These are phyloP conservation scores for Diphasiastrum complanatum DNA, from an alignment of 83 land plant species.

Conservation along the genomic window DNA sequence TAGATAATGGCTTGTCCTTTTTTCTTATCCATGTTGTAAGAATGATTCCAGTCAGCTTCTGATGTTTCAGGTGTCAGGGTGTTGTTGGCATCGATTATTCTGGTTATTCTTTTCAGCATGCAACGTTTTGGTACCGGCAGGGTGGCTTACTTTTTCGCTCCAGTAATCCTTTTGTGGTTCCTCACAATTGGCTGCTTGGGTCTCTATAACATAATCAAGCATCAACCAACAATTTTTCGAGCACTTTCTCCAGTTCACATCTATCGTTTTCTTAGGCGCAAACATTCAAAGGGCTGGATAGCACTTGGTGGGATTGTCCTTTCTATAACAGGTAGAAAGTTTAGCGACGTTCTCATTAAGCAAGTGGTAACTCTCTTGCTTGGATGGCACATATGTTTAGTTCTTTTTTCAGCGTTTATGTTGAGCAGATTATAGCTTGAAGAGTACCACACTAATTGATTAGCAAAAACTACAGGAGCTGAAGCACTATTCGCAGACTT, in stretches of 20 bases:
- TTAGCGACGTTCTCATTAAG: background rate
- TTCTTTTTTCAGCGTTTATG: too few relatives aligned
- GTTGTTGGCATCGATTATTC: constrained; percentile 12
- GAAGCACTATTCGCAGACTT: constrained; percentile 30
- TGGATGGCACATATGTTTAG: background rate
- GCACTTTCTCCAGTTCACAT: constrained; percentile 22
- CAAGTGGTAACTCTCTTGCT: background rate
- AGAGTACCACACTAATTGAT: too few relatives aligned
- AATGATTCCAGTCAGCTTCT: too few relatives aligned
- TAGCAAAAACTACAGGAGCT: constrained; percentile 27
- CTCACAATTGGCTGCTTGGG: constrained; percentile 16
- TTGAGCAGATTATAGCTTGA: background rate
- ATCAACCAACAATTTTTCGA: constrained; percentile 11
- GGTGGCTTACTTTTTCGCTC: constrained; percentile 27
- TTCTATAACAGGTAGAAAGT: constrained; percentile 25
- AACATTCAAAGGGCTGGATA: constrained; percentile 9
- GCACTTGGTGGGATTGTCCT: constrained; percentile 31
- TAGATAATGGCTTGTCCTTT: too few relatives aligned
- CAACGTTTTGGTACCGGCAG: constrained; percentile 25
- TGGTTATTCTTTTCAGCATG: constrained; percentile 20
- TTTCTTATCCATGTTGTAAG: too few relatives aligned
- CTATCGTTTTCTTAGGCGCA: constrained; percentile 5
- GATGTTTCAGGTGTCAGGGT: constrained; percentile 25
- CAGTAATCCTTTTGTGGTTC: constrained; percentile 26
- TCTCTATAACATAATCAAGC: constrained; percentile 19